Conservation (phyloP, 176 grass and related monocot genomes). For the Aegilops longissima region DNA sequence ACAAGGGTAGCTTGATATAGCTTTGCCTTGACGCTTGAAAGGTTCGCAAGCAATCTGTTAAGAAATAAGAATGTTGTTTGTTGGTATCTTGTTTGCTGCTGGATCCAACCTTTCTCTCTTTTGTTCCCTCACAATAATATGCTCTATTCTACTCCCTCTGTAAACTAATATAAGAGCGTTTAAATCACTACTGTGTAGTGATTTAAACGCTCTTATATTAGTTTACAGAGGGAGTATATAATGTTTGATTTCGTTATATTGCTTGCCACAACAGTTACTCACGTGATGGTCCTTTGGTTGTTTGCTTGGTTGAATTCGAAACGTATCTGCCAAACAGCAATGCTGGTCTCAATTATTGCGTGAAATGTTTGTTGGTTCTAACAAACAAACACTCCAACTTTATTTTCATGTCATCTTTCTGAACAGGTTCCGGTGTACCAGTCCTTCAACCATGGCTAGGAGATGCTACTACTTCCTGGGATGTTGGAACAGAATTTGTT, state of each 20-base stretch:
- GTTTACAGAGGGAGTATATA: not conserved
- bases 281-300: not conserved
- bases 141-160: not conserved
- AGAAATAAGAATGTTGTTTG: not conserved
- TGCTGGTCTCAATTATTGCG: not conserved
- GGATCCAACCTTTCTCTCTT: not conserved
- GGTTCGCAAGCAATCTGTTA: not conserved
- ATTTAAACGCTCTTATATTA: no score
- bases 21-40: not conserved
- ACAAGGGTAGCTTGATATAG: not conserved
- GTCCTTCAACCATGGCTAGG: conserved; percentile 83
- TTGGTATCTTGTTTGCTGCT: not conserved
- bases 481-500: conserved; percentile 18
- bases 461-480: conserved; percentile 20
- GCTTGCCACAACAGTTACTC: not conserved
- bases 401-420: not conserved
- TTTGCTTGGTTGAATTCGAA: not conserved
- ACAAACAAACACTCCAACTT: not conserved
- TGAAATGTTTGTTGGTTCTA: not conserved
- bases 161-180: no score
- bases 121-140: not conserved
- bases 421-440: conserved; percentile 85
- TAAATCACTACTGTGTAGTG: no score
- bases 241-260: not conserved
- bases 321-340: not conserved